These are phyloP conservation scores for Trichosporon asahii DNA, from an alignment of 1,284 basidiomycete species.

Conservation along the genomic window DNA sequence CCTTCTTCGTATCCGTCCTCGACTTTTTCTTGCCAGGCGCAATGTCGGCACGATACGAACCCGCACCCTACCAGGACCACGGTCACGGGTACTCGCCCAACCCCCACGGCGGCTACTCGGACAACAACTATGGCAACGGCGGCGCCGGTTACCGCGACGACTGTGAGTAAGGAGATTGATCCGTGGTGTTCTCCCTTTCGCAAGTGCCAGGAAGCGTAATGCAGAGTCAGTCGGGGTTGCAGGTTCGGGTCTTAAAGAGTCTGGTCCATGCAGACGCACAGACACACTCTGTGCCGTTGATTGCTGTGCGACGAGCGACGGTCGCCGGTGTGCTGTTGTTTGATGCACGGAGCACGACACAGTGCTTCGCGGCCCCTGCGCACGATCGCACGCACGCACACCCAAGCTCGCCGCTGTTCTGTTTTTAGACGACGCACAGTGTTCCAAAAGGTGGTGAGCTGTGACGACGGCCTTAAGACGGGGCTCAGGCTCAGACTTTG, in stretches of 20 bases:
- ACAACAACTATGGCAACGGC: background rate
- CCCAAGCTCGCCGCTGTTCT: background rate
- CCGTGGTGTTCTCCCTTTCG: background rate
- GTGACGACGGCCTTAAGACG: background rate
- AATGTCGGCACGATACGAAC: slow-evolving; percentile 11
- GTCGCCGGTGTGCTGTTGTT: background rate
- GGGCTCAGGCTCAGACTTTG: background rate
- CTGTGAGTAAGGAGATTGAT: background rate
- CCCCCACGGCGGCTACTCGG: background rate
- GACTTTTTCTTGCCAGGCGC: background rate
- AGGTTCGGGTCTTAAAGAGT: too few relatives aligned
- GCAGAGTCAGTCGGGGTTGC: too few relatives aligned
- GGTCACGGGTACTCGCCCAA: slow-evolving; percentile 2
- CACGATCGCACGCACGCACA: too few relatives aligned
- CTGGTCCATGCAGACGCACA: background rate
- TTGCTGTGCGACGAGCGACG: background rate
- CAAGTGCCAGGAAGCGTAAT: background rate
- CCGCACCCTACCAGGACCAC: slow-evolving; percentile 1
- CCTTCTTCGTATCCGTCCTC: background rate
- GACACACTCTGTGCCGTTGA: background rate
- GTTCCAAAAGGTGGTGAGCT: background rate
- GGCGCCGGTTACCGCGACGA: slow-evolving; percentile 4
- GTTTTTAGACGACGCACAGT: background rate
- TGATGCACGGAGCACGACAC: background rate
- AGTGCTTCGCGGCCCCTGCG: background rate